Percentiles rank a stretch among this genome's conserved stretches.
Evolutionary conservation across 148 eudicot species (phyloP).

Genomic region (Rhododendron ovatum): DNA sequence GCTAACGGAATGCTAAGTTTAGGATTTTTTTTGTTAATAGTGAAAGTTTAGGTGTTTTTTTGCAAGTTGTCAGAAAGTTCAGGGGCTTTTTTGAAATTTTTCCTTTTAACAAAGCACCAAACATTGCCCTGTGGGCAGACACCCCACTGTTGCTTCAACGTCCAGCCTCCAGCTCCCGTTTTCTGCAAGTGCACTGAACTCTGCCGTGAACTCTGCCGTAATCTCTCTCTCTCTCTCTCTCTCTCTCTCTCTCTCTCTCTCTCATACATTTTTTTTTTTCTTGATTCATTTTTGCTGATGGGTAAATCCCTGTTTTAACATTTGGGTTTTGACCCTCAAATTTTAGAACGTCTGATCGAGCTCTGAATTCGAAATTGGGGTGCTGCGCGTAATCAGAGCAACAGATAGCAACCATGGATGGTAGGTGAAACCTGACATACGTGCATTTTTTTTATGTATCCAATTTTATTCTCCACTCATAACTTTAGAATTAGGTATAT

Average conservation of each 20-base stretch:
- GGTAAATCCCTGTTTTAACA: neutral
- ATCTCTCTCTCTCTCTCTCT: neutral
- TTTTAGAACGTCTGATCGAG: neutral
- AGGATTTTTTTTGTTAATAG: too few relatives aligned
- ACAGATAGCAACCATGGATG: conserved; percentile 42
- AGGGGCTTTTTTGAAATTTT: too few relatives aligned
- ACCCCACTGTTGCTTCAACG: neutral
- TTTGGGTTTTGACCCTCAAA: neutral
- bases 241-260: neutral
- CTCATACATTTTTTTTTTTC: too few relatives aligned
- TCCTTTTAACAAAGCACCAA: too few relatives aligned
- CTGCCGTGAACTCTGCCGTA: neutral
- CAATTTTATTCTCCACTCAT: neutral
- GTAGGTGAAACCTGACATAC: conserved; percentile 18
- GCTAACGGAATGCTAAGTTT: too few relatives aligned
- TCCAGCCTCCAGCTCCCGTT: neutral
- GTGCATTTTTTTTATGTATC: neutral
- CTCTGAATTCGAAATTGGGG: neutral
- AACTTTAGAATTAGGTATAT: neutral
- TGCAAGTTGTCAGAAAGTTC: too few relatives aligned
- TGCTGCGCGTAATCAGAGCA: conserved; percentile 7
- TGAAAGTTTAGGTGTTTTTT: too few relatives aligned
- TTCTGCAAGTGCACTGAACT: neutral
- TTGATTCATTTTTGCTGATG: neutral
- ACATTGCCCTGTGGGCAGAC: too few relatives aligned